These are phyloP conservation scores for Panus rudis DNA, from an alignment of 768 basidiomycete genomes.

Conservation along the genomic window DNA sequence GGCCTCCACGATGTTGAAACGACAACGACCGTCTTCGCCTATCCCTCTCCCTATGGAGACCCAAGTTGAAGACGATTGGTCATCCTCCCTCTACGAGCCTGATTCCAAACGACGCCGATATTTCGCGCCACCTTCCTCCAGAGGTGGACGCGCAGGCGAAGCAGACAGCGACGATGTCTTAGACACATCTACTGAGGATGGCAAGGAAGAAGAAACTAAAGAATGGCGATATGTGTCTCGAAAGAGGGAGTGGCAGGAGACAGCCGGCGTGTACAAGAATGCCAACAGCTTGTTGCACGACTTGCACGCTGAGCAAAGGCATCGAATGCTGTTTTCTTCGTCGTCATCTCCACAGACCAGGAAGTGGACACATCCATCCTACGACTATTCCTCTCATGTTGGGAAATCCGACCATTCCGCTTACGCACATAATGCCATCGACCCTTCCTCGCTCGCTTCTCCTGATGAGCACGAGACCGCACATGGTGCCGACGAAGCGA, in stretches of 20 bases:
- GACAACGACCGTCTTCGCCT: slow-evolving; percentile 43
- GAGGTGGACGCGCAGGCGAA: not conserved
- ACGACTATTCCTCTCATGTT: not conserved
- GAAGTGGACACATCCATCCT: too few species aligned
- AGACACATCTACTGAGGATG: slow-evolving; percentile 4
- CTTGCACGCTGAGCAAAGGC: slow-evolving; percentile 61
- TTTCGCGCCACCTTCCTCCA: slow-evolving; percentile 4
- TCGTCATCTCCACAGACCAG: not conserved
- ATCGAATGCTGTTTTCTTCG: slow-evolving; percentile 41
- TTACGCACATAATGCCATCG: not conserved
- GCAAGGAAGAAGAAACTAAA: slow-evolving; percentile 2
- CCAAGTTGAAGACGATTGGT: not conserved
- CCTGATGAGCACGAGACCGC: not conserved
- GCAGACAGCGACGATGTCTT: slow-evolving; percentile 21
- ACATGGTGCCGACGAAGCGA: not conserved
- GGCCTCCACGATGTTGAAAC: slow-evolving; percentile 40
- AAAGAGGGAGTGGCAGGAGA: slow-evolving; percentile 12
- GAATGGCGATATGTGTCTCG: slow-evolving; percentile 5
- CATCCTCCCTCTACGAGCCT: slow-evolving; percentile 9
- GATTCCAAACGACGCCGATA: slow-evolving; percentile 10
- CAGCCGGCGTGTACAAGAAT: slow-evolving; percentile 42
- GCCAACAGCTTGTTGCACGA: slow-evolving; percentile 65
- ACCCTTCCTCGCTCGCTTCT: not conserved
- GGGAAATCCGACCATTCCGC: not conserved
- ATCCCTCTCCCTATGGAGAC: slow-evolving; percentile 14